phyloP scores from a whole-genome alignment of 768 basidiomycete species.

The Lactifluus volemus region DNA sequence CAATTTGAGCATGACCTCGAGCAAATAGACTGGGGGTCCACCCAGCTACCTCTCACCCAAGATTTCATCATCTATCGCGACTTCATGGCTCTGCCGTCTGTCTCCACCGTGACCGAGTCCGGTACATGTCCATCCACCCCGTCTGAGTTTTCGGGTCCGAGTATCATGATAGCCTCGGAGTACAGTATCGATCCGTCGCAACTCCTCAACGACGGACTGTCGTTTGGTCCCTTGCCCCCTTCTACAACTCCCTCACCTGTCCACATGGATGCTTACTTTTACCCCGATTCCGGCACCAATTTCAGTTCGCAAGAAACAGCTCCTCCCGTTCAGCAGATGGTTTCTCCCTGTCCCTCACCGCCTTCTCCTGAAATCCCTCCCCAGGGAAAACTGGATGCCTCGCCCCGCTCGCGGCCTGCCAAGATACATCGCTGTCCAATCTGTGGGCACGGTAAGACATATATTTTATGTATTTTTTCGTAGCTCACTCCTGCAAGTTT shows the following conservation, averaged over 20 bases:
- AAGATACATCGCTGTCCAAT: conserved; percentile 70
- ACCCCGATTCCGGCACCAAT: no score
- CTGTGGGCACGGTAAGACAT: conserved; percentile 60
- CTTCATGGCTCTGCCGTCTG: no score
- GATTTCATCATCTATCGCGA: no score
- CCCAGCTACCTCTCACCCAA: no score
- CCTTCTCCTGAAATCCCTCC: conserved; percentile 33
- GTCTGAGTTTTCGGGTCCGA: no score
- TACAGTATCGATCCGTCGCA: no score
- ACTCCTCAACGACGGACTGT: neutral
- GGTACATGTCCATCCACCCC: no score
- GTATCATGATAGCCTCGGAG: no score
- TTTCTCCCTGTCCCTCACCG: conserved; percentile 30
- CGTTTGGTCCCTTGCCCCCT: conserved; percentile 15
- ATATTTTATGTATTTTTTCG: conserved; percentile 8
- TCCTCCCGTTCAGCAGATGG: conserved; percentile 36
- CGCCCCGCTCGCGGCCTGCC: conserved; percentile 44
- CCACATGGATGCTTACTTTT: conserved; percentile 14
- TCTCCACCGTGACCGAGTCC: no score
- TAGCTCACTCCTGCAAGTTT: conserved; percentile 43
- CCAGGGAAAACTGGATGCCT: conserved; percentile 21
- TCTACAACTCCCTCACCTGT: conserved; percentile 11
- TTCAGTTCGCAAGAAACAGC: conserved; percentile 6
- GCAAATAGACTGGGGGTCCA: no score
- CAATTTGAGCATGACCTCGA: no score